Percentiles rank a stretch among this genome's conserved stretches.
These are phyloP conservation scores for Cryptosporidium meleagridis DNA, from an alignment of 169 alveolate species.

Conservation along the genomic window DNA sequence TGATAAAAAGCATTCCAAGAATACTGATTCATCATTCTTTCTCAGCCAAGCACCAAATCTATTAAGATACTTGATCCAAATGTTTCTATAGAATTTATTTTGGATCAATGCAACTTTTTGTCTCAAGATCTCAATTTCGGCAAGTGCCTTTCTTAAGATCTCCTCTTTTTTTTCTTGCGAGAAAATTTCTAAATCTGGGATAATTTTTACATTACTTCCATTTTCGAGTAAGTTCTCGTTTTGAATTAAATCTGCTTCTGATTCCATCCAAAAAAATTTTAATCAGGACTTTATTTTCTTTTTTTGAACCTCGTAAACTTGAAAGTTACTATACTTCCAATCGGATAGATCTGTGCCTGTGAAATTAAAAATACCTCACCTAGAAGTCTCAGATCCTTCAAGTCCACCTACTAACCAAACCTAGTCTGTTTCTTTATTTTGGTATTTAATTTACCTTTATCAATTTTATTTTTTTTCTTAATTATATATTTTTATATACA, in stretches of 20 bases:
- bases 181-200: constrained; percentile 23
- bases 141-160: background rate
- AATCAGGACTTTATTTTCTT: background rate
- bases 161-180: background rate
- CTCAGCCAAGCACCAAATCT: constrained; percentile 28
- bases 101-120: background rate
- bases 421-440: background rate
- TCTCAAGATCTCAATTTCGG: constrained; percentile 16
- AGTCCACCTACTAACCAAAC: background rate
- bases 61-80: constrained; percentile 15
- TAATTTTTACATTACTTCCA: background rate
- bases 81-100: constrained; percentile 4
- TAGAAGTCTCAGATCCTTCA: background rate
- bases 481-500: background rate
- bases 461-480: background rate
- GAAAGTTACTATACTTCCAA: background rate
- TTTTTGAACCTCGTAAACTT: background rate
- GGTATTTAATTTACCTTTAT: background rate
- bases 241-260: background rate
- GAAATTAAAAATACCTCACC: background rate
- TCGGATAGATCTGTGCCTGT: background rate
- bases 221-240: background rate
- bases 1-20: constrained; percentile 1
- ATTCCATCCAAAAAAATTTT: background rate
- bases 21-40: background rate